A percentile compares a stretch with the other conserved stretches of the same genome.
phyloP scores from a whole-genome alignment of 306 rosid species.

The Hippophae rhamnoides region DNA sequence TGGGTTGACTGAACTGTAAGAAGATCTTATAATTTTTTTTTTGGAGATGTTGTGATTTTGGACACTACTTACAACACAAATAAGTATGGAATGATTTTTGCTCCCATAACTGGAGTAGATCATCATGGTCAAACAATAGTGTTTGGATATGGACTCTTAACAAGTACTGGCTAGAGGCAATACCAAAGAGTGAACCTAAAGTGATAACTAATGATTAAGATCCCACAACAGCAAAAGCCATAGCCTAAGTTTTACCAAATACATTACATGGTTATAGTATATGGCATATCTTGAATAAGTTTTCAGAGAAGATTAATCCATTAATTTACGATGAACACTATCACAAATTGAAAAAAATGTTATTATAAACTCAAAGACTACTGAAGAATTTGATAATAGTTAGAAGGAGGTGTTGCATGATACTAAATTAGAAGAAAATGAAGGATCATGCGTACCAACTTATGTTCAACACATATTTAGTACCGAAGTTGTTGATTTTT shows the following conservation, averaged over 20 bases:
- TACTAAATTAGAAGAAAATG: background rate
- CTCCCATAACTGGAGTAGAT: background rate
- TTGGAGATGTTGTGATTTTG: background rate
- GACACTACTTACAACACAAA: background rate
- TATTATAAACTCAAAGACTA: background rate
- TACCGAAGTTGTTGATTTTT: no score
- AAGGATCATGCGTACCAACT: no score
- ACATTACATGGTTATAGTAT: conserved; percentile 1
- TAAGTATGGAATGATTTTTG: background rate
- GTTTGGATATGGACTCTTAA: background rate
- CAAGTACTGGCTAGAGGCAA: background rate
- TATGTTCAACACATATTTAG: no score
- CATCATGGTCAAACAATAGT: background rate
- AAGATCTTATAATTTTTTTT: background rate
- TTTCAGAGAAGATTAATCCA: background rate
- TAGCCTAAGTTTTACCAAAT: background rate
- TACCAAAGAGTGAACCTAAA: background rate
- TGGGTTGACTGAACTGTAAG: background rate
- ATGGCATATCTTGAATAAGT: background rate
- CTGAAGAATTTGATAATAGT: background rate
- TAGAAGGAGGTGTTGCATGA: background rate
- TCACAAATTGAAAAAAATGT: background rate
- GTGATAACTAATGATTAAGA: background rate
- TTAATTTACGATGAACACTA: background rate
- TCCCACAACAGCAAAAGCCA: background rate